phyloP scores from a whole-genome alignment of 164 flowering plant genomes.

The Tinospora cordifolia region DNA sequence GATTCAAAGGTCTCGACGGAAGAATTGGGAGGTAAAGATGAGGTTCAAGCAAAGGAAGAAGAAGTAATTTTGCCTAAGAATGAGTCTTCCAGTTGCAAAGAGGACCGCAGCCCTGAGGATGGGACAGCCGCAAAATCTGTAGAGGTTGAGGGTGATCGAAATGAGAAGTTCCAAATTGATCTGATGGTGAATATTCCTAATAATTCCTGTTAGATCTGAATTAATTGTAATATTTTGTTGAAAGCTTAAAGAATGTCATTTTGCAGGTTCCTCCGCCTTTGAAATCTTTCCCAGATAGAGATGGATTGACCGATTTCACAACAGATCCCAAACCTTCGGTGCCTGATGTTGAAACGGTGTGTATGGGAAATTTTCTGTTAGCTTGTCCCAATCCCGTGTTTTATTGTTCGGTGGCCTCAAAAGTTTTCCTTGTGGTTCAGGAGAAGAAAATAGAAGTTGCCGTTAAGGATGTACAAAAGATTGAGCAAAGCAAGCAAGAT shows the following conservation, averaged over 20 bases:
- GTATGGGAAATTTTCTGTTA: slow-evolving; percentile 13
- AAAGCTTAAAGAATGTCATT: not conserved
- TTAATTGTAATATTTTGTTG: not conserved
- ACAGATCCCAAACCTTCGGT: slow-evolving; percentile 33
- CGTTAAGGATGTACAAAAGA: slow-evolving; percentile 28
- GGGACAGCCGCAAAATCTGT: slow-evolving; percentile 18
- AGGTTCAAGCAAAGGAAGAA: slow-evolving; percentile 21
- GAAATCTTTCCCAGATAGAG: slow-evolving; percentile 68
- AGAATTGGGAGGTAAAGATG: slow-evolving; percentile 28
- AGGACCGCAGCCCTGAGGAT: slow-evolving; percentile 29
- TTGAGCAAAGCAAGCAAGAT: slow-evolving; percentile 19
- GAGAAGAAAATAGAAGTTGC: slow-evolving; percentile 32
- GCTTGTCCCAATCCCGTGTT: not conserved
- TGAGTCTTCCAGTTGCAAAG: slow-evolving; percentile 34
- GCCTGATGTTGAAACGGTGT: slow-evolving; percentile 39
- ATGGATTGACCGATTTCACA: slow-evolving; percentile 28
- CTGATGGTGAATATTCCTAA: slow-evolving; percentile 62
- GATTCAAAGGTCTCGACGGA: slow-evolving; percentile 32
- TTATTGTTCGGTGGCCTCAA: not conserved
- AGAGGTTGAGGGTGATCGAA: slow-evolving; percentile 36
- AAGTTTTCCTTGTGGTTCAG: slow-evolving; percentile 2
- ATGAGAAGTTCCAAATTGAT: slow-evolving; percentile 81
- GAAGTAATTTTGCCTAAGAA: slow-evolving; percentile 31
- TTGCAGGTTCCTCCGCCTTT: slow-evolving; percentile 60
- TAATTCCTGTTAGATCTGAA: not conserved